These are phyloP conservation scores for Yamadazyma ubonensis DNA, from an alignment of 805 yeast genomes.

Conservation along the genomic window DNA sequence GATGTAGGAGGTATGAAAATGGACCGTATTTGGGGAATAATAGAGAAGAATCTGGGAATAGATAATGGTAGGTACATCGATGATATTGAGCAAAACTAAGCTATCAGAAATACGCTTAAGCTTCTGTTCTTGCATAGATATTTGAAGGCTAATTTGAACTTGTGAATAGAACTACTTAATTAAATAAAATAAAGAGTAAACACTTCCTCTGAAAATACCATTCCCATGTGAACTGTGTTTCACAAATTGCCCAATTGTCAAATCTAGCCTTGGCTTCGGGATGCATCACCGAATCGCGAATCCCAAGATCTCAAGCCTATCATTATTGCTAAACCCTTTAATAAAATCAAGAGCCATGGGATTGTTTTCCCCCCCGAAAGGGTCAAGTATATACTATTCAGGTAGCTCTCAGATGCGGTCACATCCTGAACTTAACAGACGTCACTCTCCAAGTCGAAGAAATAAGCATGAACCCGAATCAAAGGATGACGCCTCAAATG, in stretches of 20 bases:
- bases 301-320: not conserved
- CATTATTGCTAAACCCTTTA: not conserved
- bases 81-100: not conserved
- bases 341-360: too few relatives aligned
- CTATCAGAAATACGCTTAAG: not conserved
- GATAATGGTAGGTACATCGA: slow-evolving; percentile 59
- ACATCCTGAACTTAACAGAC: slow-evolving; percentile 13
- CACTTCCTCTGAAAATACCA: too few relatives aligned
- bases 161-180: too few relatives aligned
- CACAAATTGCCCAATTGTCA: too few relatives aligned
- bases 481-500: not conserved
- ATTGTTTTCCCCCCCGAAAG: slow-evolving; percentile 16
- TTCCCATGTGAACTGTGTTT: too few relatives aligned
- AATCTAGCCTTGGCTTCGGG: too few relatives aligned
- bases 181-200: too few relatives aligned
- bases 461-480: not conserved
- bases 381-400: slow-evolving; percentile 10
- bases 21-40: slow-evolving; percentile 85
- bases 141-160: too few relatives aligned
- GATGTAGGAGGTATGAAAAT: slow-evolving; percentile 77
- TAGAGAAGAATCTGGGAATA: slow-evolving; percentile 64
- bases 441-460: slow-evolving; percentile 6
- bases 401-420: slow-evolving; percentile 12
- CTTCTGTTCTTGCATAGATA: too few relatives aligned
- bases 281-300: slow-evolving; percentile 3